Evolutionary conservation across 768 basidiomycete species (phyloP), one percentile per base, ranked within the genome.

Genomic region (Rhizopogon vesiculosus): DNA sequence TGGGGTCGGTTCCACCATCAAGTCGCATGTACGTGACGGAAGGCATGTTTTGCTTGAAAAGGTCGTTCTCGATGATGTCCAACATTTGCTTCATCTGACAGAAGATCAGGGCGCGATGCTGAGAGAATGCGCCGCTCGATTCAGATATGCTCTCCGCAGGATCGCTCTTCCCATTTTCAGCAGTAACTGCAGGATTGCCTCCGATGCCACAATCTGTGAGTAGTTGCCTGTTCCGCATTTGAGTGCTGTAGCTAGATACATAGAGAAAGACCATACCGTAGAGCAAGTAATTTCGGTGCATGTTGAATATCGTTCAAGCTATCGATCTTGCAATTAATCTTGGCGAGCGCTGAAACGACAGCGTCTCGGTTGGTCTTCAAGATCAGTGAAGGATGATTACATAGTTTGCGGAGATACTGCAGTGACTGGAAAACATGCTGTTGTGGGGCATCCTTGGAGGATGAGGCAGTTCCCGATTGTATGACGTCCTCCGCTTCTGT

Each of bases 21-120:
- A 99, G 79, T 28, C 97, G 86, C 97, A 99, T 98, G 72, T 98
- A 99, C 1, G 93, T 94, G 42, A 99, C 90, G 0, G 91, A 87
- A 6, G 96, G 96, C 93, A 99, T 95, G 61, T 88, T 81, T 41
- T 80, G 75, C 63, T 87, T 89, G 81, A 99, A 98, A 7, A 99
- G 76, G 64, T 97, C 91, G 12, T 78, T 86, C 72, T 98, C 95
- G 63, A 99, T 95, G 67, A 98, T 89, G 69, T 99, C 92, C 49
- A 99, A 81, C 97, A 98, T 99, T 69, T 93, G 91, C 70, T 98
- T 97, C 84, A 98, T 92, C 74, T 99, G 97, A 65, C 96, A 98
- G 75, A 99, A 99, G 63, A 99, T 96, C 60, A 99, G 84, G 53
- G 96, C 95, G n/a, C 97, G 91, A 67, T 99, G 97, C 62, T 96